Base-by-base conservation (phyloP, 23 red algal genomes). In the Gracilariopsis chorda region DNA sequence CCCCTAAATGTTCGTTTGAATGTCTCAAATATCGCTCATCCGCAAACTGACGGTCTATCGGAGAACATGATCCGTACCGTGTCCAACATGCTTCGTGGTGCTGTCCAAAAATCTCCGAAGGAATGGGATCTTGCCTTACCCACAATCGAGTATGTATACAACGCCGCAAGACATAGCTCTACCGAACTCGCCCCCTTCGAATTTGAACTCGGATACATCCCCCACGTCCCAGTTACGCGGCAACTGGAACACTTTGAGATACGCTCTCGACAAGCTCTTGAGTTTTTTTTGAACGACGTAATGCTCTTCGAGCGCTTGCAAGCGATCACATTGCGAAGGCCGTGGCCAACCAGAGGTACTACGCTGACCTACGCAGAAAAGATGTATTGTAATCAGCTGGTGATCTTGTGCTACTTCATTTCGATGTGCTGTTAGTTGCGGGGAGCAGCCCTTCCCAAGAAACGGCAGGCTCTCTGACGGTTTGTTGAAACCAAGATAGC, bases 21-120 rank as follows among this genome's bases (percentile, higher is more conserved):
- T 35, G 28, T 64, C 7, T 46, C 79, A 14, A 64, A 0, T 17
- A 41, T 21, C 0, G 53, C 32, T 20, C 79, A 84, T 48, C 53
- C 51, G 0, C 52, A 84, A 30, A 84, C 79, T 7, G 79, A 84
- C 51, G 2, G 79, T 21, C 53, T 43, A 14, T 84, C 79, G 16
- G 55, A 84, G 40, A 84, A 62, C 24, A 64, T 84, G 52, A 84
- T 64, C 79, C 49, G 55, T 8, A 84, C 79, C 12, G 17, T 84
- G 35, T 60, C 23, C 11, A 30, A 20, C 16, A 84, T 84, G 79
- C 19, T 64, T n/a, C 25, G 79, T 19, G 19, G 23, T 35, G 8
- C 14, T 21, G 64, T 84, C 58, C 79, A 84, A 36, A 41, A 62
- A 9, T 3, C 9, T 36, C 52, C 79, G 14, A 62, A 9, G 33